Percentiles rank a stretch among this genome's conserved stretches.
Conservation (phyloP, 352 stramenopile species). For the Globisporangium rhizosaccharum region DNA sequence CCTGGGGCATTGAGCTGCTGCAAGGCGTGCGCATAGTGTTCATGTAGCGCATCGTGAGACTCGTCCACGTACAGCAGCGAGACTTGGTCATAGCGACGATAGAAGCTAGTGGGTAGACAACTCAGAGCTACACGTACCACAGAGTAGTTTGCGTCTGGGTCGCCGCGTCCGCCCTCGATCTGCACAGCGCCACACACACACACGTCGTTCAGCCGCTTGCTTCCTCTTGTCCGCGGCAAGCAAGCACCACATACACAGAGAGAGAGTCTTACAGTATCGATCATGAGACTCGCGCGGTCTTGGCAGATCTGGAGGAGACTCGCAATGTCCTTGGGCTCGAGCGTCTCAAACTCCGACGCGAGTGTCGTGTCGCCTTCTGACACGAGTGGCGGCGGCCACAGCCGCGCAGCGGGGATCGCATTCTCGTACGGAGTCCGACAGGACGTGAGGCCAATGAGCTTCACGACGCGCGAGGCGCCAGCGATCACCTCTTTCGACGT, state of each 20-base stretch:
- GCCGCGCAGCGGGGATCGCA: slow-evolving; percentile 40
- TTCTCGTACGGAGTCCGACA: slow-evolving; percentile 54
- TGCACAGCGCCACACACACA: slow-evolving; percentile 13
- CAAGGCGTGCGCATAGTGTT: not conserved
- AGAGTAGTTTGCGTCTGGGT: slow-evolving; percentile 63
- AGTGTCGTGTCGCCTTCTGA: slow-evolving; percentile 45
- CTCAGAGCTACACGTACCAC: slow-evolving; percentile 22
- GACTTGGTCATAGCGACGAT: not conserved
- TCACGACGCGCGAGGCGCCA: slow-evolving; percentile 59
- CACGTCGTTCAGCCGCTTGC: no score
- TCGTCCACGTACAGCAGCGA: no score
- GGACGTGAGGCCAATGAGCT: slow-evolving; percentile 70
- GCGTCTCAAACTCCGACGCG: slow-evolving; percentile 63
- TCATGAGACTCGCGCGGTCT: slow-evolving; percentile 58
- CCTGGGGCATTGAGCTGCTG: not conserved
- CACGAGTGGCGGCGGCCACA: slow-evolving; percentile 56
- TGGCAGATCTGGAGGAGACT: slow-evolving; percentile 70
- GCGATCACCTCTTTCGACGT: slow-evolving; percentile 74
- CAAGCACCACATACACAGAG: not conserved
- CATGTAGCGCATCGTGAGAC: no score
- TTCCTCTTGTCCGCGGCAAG: not conserved
- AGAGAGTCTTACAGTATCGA: slow-evolving; percentile 50
- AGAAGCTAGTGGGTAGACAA: not conserved
- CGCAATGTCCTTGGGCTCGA: slow-evolving; percentile 55
- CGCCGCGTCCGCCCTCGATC: slow-evolving; percentile 57